phyloP scores from a whole-genome alignment of 2,329 filamentous ascomycete genomes.

The Cercospora sesami region DNA sequence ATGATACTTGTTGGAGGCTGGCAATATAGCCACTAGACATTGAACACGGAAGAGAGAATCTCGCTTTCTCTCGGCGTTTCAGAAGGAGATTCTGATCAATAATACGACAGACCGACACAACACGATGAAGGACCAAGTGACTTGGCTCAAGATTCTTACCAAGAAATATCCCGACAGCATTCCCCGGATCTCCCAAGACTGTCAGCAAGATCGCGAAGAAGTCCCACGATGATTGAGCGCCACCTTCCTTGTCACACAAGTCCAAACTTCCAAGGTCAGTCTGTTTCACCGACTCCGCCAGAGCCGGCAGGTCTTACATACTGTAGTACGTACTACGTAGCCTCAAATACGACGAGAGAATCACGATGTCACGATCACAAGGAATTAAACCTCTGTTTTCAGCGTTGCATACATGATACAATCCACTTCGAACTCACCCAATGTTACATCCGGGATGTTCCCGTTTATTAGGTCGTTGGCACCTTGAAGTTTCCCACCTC shows the following conservation, averaged over 20 bases:
- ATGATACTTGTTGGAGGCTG: no score
- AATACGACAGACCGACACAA: background rate
- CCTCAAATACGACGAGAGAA: background rate
- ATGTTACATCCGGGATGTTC: no score
- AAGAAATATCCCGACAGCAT: background rate
- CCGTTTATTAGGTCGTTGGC: no score
- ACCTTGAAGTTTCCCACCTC: no score
- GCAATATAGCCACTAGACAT: no score
- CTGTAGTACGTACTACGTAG: no score
- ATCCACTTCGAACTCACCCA: no score
- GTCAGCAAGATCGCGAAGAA: background rate
- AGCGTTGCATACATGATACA: background rate
- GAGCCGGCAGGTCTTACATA: background rate
- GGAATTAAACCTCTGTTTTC: background rate
- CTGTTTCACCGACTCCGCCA: background rate
- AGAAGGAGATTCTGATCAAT: background rate
- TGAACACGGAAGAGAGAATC: no score
- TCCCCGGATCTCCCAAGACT: background rate
- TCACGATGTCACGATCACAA: background rate
- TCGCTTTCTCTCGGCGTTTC: background rate
- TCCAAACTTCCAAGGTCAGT: background rate
- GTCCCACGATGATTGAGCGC: background rate
- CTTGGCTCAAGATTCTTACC: no score
- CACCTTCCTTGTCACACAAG: background rate
- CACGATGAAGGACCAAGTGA: background rate